Evolutionary conservation across 1,284 basidiomycete species (phyloP).

Genomic region (Sporisorium exsertum): DNA sequence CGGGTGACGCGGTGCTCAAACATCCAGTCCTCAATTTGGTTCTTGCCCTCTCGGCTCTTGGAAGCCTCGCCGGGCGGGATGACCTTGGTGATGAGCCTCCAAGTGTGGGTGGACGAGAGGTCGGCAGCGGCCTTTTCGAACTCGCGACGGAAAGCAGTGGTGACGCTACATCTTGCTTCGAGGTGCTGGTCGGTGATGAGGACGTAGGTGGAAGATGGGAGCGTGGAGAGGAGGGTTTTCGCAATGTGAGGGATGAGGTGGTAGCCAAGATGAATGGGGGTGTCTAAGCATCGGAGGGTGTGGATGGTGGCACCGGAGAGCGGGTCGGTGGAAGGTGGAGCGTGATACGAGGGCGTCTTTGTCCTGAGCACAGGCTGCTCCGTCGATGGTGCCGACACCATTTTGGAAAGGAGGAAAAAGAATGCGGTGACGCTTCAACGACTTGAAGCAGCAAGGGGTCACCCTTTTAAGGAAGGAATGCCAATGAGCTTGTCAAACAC

Average conservation of each 20-base stretch:
- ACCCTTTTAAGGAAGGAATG: constrained; percentile 11
- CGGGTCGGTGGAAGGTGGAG: constrained; percentile 57
- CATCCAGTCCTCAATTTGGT: constrained; percentile 92
- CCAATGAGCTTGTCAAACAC: neutral
- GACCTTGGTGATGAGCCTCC: constrained; percentile 82
- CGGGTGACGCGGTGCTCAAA: constrained; percentile 88
- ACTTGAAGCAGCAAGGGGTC: neutral
- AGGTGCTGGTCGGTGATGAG: constrained; percentile 93
- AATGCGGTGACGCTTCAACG: constrained; percentile 4
- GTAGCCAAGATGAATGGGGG: constrained; percentile 66
- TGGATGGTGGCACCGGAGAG: constrained; percentile 63
- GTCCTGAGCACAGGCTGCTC: constrained; percentile 49
- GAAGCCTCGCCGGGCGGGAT: constrained; percentile 91
- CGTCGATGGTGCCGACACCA: constrained; percentile 26
- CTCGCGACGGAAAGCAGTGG: constrained; percentile 66
- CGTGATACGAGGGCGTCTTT: constrained; percentile 67
- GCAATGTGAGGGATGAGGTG: constrained; percentile 71
- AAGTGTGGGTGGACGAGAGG: constrained; percentile 62
- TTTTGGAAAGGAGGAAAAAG: constrained; percentile 3
- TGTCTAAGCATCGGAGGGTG: constrained; percentile 61
- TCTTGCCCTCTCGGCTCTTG: constrained; percentile 92
- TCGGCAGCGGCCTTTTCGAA: constrained; percentile 61
- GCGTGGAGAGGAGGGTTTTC: constrained; percentile 76
- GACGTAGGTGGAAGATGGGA: constrained; percentile 89
- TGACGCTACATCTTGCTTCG: constrained; percentile 68